phyloP scores from a whole-genome alignment of 148 eudicot species.

The Chenopodium berlandieri region DNA sequence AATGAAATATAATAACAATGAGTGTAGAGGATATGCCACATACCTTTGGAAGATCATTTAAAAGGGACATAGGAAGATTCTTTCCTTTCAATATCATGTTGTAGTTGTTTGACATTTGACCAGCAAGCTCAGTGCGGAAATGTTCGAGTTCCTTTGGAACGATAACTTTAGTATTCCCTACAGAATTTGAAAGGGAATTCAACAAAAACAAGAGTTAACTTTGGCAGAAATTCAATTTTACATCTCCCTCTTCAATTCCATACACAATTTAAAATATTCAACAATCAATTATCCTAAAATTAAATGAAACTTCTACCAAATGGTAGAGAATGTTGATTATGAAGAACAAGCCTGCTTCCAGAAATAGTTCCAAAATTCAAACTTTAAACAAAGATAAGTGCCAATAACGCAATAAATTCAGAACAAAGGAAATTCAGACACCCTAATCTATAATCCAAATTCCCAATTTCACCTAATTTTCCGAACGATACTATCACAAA shows the following conservation, averaged over 20 bases:
- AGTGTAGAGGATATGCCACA: constrained; percentile 1
- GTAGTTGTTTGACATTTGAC: constrained; percentile 62
- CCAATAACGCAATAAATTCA: too few relatives aligned
- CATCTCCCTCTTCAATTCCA: background rate
- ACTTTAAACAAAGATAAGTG: too few relatives aligned
- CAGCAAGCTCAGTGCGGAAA: constrained; percentile 75
- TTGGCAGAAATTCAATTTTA: background rate
- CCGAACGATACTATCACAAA: background rate
- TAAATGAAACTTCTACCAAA: background rate
- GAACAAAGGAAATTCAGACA: background rate
- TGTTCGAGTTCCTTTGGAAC: constrained; percentile 72
- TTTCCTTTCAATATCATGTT: constrained; percentile 71
- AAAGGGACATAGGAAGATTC: constrained; percentile 85
- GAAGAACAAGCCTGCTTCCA: too few relatives aligned
- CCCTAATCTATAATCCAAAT: background rate
- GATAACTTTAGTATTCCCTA: constrained; percentile 75
- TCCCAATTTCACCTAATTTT: background rate
- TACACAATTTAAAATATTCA: background rate
- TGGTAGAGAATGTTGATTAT: background rate
- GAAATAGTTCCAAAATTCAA: too few relatives aligned
- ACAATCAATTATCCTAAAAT: background rate
- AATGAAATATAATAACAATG: too few relatives aligned
- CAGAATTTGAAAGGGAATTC: constrained; percentile 5
- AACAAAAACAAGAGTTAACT: background rate
- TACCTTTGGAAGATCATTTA: constrained; percentile 85